Evolutionary conservation across 345 rosid genomes (phyloP).

Genomic region (Euphorbia pulcherrima): DNA sequence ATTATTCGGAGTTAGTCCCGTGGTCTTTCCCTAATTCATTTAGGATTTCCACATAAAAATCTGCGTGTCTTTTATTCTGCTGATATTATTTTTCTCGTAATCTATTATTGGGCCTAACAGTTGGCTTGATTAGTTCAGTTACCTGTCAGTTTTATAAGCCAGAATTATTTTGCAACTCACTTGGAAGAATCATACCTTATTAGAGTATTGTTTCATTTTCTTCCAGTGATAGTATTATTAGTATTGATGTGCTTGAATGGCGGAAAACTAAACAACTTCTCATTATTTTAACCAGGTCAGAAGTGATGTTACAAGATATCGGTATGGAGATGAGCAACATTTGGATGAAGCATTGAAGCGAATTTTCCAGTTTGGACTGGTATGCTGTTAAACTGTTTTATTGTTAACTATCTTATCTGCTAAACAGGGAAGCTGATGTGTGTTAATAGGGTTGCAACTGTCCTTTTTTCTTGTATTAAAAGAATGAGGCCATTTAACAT

Average conservation of each 20-base stretch:
- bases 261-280: slow-evolving; percentile 1
- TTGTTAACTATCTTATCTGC: not conserved
- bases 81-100: too few relatives aligned
- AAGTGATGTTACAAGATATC: slow-evolving; percentile 79
- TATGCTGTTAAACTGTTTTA: slow-evolving; percentile 28
- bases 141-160: not conserved
- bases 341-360: slow-evolving; percentile 89
- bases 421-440: not conserved
- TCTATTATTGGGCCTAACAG: too few relatives aligned
- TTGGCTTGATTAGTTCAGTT: not conserved
- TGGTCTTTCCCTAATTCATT: too few relatives aligned
- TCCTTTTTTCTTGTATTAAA: not conserved
- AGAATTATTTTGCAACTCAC: not conserved
- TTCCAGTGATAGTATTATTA: too few relatives aligned
- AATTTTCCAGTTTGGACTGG: slow-evolving; percentile 87
- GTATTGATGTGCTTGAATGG: too few relatives aligned
- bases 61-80: too few relatives aligned
- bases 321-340: slow-evolving; percentile 96
- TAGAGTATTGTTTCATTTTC: too few relatives aligned
- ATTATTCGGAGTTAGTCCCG: too few relatives aligned
- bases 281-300: slow-evolving; percentile 52
- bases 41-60: too few relatives aligned
- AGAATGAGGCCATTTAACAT: not conserved
- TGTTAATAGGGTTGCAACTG: not conserved
- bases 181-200: too few relatives aligned